Evolutionary conservation across 139 green algal genomes (phyloP), one percentile per base, ranked within the genome.

Genomic region (Gonium pectorale): DNA sequence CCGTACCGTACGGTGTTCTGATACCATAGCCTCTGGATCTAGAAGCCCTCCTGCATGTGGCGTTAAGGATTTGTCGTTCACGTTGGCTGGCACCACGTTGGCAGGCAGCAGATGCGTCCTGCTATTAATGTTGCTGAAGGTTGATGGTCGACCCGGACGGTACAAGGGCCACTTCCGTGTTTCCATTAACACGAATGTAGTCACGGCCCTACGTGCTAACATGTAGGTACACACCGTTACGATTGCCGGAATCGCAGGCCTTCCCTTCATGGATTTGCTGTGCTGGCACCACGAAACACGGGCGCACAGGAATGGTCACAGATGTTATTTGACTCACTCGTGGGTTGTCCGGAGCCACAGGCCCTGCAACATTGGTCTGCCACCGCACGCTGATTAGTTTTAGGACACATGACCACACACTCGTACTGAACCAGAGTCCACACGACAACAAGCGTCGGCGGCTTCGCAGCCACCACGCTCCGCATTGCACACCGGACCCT

Each of bases 21-120:
- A 43, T 33, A 33, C 71, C 71, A n/a, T n/a, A n/a, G 0, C 22
- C 71, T 5, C 29, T 64, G 44, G 74, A 81, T 29, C 74, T 83
- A 17, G 43, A 63, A 3, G 6, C 37, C n/a, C 46, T 73, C 15
- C 59, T 83, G n/a, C n/a, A n/a, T 33, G 41, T 2, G 52, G 29
- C 38, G 44, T 35, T 31, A 67, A n/a, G 26, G 41, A 40, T 24
- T 41, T 83, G 59, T 26, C 41, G 29, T 40, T n/a, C 59, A 24
- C 40, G 59, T 83, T 37, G 41, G 43, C 60, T 41, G 13, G 31
- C 44, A 49, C 59, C 31, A 38, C 44, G 3, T 83, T 59, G 29
- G 3, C 59, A 56, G 49, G 49, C 49, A 56, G 13, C 49, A 26
- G 49, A 13, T 56, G 49, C 17, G 49, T 56, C 49, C 17, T 13